Evolutionary conservation across 805 yeast species (phyloP).

Genomic region (Isabelozyma rhagii): DNA sequence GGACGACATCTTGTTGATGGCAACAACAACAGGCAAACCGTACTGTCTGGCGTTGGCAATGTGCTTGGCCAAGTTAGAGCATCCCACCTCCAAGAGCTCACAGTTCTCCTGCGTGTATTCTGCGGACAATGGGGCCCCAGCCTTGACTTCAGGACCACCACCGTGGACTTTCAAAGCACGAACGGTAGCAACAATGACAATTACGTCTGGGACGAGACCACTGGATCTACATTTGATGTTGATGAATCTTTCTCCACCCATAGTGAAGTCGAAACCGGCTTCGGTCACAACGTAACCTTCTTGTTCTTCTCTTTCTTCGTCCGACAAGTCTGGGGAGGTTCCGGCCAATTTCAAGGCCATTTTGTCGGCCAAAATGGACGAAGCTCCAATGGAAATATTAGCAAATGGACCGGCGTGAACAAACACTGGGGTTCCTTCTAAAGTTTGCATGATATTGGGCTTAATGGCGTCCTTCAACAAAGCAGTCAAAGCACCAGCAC

Average conservation of each 20-base stretch:
- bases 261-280: slow-evolving; percentile 87
- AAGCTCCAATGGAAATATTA: slow-evolving; percentile 83
- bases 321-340: slow-evolving; percentile 45
- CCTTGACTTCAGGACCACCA: slow-evolving; percentile 85
- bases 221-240: slow-evolving; percentile 80
- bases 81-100: slow-evolving; percentile 65
- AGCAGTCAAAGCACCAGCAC: slow-evolving; percentile 85
- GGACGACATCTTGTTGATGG: slow-evolving; percentile 74
- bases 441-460: slow-evolving; percentile 84
- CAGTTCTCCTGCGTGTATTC: slow-evolving; percentile 71
- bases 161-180: slow-evolving; percentile 85
- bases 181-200: slow-evolving; percentile 79
- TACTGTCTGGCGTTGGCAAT: slow-evolving; percentile 67
- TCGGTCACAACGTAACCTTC: slow-evolving; percentile 81
- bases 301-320: slow-evolving; percentile 43
- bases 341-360: slow-evolving; percentile 80
- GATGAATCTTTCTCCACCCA: slow-evolving; percentile 88
- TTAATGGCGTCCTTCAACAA: slow-evolving; percentile 77
- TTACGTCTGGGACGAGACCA: slow-evolving; percentile 75
- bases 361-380: slow-evolving; percentile 78
- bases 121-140: slow-evolving; percentile 75
- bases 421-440: slow-evolving; percentile 84
- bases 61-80: slow-evolving; percentile 74
- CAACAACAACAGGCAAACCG: slow-evolving; percentile 79
- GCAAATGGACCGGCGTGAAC: slow-evolving; percentile 91